Evolutionary conservation across 176 grass and related monocot species (phyloP).

Genomic region (Saccharum spontaneum): DNA sequence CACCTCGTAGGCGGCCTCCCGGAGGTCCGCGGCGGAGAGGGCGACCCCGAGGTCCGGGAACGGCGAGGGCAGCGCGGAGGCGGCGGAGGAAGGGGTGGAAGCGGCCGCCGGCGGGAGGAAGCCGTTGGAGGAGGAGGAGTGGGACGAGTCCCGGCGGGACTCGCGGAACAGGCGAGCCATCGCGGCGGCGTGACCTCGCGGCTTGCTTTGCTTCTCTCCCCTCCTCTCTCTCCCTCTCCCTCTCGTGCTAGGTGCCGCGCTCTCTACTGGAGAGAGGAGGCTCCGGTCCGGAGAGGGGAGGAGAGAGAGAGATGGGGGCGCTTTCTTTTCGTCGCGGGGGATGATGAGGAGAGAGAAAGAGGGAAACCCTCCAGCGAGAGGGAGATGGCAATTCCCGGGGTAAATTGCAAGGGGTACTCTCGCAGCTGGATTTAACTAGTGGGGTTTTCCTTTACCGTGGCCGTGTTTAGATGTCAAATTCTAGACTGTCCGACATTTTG

Average conservation of each 20-base stretch:
- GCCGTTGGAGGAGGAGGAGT: constrained; percentile 42
- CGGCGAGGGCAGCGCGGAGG: constrained; percentile 56
- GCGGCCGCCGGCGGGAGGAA: background rate
- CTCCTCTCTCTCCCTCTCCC: background rate
- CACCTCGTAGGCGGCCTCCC: constrained; percentile 83
- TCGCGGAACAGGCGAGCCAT: constrained; percentile 79
- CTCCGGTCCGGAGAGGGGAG: no score
- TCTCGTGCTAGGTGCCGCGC: background rate
- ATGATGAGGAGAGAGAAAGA: constrained; percentile 32
- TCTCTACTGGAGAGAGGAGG: background rate
- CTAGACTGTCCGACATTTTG: no score
- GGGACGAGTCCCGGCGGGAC: constrained; percentile 50
- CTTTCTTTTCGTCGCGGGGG: constrained; percentile 22
- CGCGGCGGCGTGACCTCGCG: constrained; percentile 30
- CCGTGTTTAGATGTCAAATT: no score
- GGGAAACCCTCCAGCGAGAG: background rate
- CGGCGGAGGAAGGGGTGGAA: background rate
- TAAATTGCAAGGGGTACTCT: background rate
- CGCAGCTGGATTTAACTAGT: background rate
- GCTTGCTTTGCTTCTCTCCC: background rate
- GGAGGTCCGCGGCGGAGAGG: constrained; percentile 64
- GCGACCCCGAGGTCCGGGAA: constrained; percentile 60
- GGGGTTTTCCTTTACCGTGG: background rate
- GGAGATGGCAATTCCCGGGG: background rate
- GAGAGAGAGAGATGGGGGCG: background rate